Conservation (phyloP, 2,329 filamentous ascomycete species). For the Ophiostoma piceae region DNA sequence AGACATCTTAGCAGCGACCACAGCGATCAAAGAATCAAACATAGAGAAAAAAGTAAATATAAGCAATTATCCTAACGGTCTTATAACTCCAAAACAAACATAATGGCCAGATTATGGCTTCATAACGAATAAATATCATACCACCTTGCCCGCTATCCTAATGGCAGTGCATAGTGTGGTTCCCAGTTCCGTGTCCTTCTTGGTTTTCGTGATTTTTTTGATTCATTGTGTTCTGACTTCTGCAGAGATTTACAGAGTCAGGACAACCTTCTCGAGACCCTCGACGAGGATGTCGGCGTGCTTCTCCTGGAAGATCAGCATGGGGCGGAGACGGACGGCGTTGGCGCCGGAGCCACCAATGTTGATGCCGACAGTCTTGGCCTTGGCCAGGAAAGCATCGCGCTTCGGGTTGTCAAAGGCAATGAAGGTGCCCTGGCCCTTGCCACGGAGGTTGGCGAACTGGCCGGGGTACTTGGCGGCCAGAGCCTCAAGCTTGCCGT, state of each 20-base stretch:
- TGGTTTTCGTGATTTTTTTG: background rate
- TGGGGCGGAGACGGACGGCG: slow-evolving; percentile 76
- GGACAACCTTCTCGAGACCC: slow-evolving; percentile 68
- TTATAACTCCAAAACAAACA: slow-evolving; percentile 8
- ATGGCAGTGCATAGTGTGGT: background rate
- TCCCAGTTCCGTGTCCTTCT: background rate
- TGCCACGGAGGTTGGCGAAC: slow-evolving; percentile 78
- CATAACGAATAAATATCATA: background rate
- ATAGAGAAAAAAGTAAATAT: background rate
- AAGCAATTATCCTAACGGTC: slow-evolving; percentile 2
- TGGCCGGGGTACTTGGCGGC: slow-evolving; percentile 66
- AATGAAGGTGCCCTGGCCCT: slow-evolving; percentile 86
- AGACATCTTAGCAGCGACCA: too few relatives aligned
- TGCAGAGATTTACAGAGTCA: slow-evolving; percentile 31
- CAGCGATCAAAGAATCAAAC: background rate
- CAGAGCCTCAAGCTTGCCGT: slow-evolving; percentile 60
- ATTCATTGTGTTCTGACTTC: background rate
- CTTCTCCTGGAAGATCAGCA: slow-evolving; percentile 87
- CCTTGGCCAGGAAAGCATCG: slow-evolving; percentile 72
- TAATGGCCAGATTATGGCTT: background rate
- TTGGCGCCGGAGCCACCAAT: slow-evolving; percentile 73
- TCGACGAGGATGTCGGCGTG: slow-evolving; percentile 84
- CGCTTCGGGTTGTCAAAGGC: slow-evolving; percentile 80
- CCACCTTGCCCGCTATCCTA: background rate
- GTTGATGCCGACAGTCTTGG: slow-evolving; percentile 77